Conservation (phyloP, 805 yeast genomes). For the Suhomyces pyralidae region DNA sequence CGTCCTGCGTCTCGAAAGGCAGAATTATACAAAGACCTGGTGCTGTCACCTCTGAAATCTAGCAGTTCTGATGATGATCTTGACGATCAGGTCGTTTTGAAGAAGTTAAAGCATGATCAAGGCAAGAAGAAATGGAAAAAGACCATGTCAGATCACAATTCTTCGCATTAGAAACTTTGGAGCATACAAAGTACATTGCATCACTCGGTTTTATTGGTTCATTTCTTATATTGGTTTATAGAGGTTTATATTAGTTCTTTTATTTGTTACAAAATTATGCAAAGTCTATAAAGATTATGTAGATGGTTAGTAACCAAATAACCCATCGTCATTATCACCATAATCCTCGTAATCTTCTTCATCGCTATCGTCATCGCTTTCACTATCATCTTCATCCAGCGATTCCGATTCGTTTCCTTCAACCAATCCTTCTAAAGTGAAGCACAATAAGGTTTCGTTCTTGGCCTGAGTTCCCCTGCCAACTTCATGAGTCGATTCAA, state of each 20-base stretch:
- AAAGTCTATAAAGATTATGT: not conserved
- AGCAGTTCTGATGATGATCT: slow-evolving; percentile 6
- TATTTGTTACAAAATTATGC: not conserved
- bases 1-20: not conserved
- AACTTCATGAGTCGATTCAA: slow-evolving; percentile 77
- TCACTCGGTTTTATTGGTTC: not conserved
- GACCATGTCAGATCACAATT: not conserved
- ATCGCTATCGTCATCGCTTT: slow-evolving; percentile 42
- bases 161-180: not conserved
- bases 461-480: slow-evolving; percentile 51
- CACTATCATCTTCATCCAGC: slow-evolving; percentile 33
- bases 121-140: slow-evolving; percentile 7
- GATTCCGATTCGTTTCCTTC: slow-evolving; percentile 27
- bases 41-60: slow-evolving; percentile 7
- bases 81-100: slow-evolving; percentile 5
- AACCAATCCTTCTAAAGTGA: slow-evolving; percentile 42
- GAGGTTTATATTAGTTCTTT: not conserved
- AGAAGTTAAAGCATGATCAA: slow-evolving; percentile 5
- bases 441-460: slow-evolving; percentile 54
- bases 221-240: not conserved
- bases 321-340: slow-evolving; percentile 57
- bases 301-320: slow-evolving; percentile 36
- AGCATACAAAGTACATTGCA: not conserved
- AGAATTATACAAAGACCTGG: slow-evolving; percentile 2
- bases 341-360: slow-evolving; percentile 47